A percentile compares a stretch with the other conserved stretches of the same genome.
Conservation (phyloP, 208 protist species). For the Angomonas ambiguus region DNA sequence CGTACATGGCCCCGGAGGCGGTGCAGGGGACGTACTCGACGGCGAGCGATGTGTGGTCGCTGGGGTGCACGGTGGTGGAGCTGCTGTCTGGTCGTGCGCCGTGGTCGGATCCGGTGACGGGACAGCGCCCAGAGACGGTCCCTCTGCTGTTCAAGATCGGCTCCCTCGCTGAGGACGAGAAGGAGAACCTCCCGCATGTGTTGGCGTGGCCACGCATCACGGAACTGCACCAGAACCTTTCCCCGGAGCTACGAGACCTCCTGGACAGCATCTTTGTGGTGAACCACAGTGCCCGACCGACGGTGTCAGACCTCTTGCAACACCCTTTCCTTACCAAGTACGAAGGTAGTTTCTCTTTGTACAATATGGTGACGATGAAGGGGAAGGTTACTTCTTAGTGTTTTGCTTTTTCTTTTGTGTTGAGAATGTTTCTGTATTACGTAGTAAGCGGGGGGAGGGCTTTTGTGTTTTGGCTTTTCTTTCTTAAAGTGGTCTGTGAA, state of each 20-base stretch:
- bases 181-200: not conserved
- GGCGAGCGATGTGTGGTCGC: conserved; percentile 80
- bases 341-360: too few species aligned
- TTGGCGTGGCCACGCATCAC: conserved; percentile 1
- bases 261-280: conserved; percentile 36
- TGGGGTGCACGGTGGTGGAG: conserved; percentile 76
- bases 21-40: conserved; percentile 47
- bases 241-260: conserved; percentile 32
- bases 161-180: conserved; percentile 23
- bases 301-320: conserved; percentile 41
- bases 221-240: conserved; percentile 4
- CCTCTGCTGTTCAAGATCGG: conserved; percentile 61
- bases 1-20: conserved; percentile 74
- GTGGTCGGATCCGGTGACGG: conserved; percentile 32
- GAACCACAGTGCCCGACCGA: conserved; percentile 36
- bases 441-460: too few species aligned
- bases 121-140: conserved; percentile 18
- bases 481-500: not conserved
- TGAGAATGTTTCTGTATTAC: too few species aligned
- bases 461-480: not conserved
- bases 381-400: too few species aligned
- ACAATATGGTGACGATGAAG: too few species aligned
- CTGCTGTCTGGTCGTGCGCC: conserved; percentile 48
- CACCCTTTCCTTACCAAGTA: conserved; percentile 40
- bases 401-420: too few species aligned